A percentile compares a stretch with the other conserved stretches of the same genome.
These are phyloP conservation scores for Stephanodiscus triporus DNA, from an alignment of 108 stramenopile species.

Conservation along the genomic window DNA sequence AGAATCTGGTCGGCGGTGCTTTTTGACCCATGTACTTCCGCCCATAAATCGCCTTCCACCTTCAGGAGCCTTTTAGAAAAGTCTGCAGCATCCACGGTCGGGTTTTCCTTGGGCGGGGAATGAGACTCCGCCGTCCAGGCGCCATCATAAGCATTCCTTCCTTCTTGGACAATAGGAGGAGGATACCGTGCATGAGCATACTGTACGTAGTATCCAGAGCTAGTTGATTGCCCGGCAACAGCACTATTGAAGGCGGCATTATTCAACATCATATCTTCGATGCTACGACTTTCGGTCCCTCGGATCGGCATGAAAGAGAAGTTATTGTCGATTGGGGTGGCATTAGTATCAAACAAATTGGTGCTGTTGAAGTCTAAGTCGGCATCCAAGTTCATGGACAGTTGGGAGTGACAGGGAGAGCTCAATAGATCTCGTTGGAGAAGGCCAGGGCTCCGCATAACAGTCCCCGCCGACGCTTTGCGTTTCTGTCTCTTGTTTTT, in stretches of 20 bases:
- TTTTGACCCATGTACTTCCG: not conserved
- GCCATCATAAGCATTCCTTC: not conserved
- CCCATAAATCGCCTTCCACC: constrained; percentile 11
- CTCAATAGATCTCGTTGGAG: constrained; percentile 3
- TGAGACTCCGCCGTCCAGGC: not conserved
- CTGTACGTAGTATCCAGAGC: not conserved
- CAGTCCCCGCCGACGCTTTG: not conserved
- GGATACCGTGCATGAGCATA: not conserved
- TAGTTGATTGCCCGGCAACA: not conserved
- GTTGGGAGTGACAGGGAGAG: not conserved
- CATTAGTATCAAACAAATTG: constrained; percentile 1
- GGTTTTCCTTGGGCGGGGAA: not conserved
- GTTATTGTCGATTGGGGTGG: not conserved
- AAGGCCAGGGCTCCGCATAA: not conserved
- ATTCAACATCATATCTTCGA: constrained; percentile 8
- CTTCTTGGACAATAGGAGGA: not conserved
- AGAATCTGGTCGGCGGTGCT: constrained; percentile 3
- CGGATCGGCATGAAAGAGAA: constrained; percentile 24
- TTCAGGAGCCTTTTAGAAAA: constrained; percentile 8
- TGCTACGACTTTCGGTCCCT: not conserved
- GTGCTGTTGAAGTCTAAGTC: constrained; percentile 7
- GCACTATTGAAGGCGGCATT: constrained; percentile 25
- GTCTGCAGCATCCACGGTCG: not conserved
- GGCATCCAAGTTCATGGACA: constrained; percentile 10
- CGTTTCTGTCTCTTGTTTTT: not conserved